Percentiles rank a stretch among this genome's conserved stretches.
phyloP scores from a whole-genome alignment of 352 stramenopile genomes.

The Pythium guiyangense region DNA sequence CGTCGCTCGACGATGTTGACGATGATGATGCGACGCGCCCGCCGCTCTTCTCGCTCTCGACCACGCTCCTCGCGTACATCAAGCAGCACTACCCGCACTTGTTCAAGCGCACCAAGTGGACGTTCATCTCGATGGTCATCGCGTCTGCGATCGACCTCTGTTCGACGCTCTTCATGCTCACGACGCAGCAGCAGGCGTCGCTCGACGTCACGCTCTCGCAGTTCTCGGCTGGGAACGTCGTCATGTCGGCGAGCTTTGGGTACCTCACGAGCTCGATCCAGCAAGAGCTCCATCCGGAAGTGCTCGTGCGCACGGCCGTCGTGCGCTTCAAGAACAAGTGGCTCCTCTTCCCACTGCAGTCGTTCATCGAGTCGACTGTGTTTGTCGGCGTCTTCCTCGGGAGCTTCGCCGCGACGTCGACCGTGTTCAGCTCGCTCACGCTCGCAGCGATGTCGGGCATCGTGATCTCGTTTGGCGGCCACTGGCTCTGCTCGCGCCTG shows the following conservation, averaged over 20 bases:
- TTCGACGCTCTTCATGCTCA: constrained; percentile 46
- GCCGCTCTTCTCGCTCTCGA: constrained; percentile 11
- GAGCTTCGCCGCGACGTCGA: constrained; percentile 68
- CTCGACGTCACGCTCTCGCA: constrained; percentile 59
- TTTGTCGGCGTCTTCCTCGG: constrained; percentile 74
- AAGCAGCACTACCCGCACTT: constrained; percentile 38
- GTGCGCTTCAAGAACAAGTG: constrained; percentile 73
- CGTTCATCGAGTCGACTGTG: constrained; percentile 65
- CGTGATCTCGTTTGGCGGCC: constrained; percentile 67
- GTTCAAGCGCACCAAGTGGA: constrained; percentile 77
- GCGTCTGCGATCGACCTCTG: constrained; percentile 64
- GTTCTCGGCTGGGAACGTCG: constrained; percentile 69
- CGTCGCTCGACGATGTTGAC: background rate
- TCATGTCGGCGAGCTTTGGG: constrained; percentile 52
- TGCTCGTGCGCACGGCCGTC: constrained; percentile 44
- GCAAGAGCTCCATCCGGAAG: constrained; percentile 54
- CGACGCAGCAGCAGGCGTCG: constrained; percentile 26
- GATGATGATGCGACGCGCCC: background rate
- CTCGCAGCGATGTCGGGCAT: constrained; percentile 70
- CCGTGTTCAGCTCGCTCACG: constrained; percentile 67
- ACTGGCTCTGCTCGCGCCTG: constrained; percentile 60
- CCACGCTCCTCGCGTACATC: constrained; percentile 22
- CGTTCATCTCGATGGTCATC: constrained; percentile 68
- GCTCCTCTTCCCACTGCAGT: constrained; percentile 66
- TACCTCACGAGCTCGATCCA: constrained; percentile 65